Conservation (phyloP, 1,139 yeast genomes). For the Yamadazyma spencermartinsiae region DNA sequence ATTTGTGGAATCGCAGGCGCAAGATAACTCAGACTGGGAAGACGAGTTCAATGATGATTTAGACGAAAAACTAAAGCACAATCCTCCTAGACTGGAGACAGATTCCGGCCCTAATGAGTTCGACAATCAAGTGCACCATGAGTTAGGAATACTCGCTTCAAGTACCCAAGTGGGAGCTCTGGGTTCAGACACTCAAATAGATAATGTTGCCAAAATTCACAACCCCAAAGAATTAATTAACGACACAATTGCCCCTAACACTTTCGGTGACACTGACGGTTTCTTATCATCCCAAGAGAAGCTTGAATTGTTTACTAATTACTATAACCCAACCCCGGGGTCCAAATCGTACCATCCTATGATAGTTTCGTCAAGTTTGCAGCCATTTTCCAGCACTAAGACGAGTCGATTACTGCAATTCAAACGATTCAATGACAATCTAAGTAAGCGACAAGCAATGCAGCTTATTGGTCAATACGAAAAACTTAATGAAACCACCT, state of each 20-base stretch:
- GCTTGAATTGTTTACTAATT: slow-evolving; percentile 34
- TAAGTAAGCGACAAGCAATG: neutral
- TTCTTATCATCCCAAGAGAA: slow-evolving; percentile 28
- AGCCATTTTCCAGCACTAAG: slow-evolving; percentile 2
- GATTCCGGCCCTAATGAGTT: slow-evolving; percentile 3
- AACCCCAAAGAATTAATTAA: neutral
- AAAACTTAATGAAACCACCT: neutral
- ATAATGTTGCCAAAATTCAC: neutral
- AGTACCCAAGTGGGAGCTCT: neutral
- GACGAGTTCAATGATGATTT: slow-evolving; percentile 31
- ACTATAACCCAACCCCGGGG: slow-evolving; percentile 10
- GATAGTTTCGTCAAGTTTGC: slow-evolving; percentile 24
- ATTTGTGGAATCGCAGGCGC: slow-evolving; percentile 1
- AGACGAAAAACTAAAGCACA: slow-evolving; percentile 6
- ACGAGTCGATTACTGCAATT: slow-evolving; percentile 6
- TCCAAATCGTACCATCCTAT: slow-evolving; percentile 15
- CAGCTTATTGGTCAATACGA: neutral
- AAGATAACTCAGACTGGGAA: slow-evolving; percentile 16
- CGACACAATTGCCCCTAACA: slow-evolving; percentile 6
- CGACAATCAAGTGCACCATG: neutral
- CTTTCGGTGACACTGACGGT: slow-evolving; percentile 25
- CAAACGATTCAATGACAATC: slow-evolving; percentile 2
- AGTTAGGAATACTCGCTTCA: neutral
- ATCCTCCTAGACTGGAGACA: slow-evolving; percentile 1
- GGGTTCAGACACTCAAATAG: neutral